A percentile compares a stretch with the other conserved stretches of the same genome.
Evolutionary conservation across 2,329 filamentous ascomycete species (phyloP).

Genomic region (Sclerotinia sclerotiorum): DNA sequence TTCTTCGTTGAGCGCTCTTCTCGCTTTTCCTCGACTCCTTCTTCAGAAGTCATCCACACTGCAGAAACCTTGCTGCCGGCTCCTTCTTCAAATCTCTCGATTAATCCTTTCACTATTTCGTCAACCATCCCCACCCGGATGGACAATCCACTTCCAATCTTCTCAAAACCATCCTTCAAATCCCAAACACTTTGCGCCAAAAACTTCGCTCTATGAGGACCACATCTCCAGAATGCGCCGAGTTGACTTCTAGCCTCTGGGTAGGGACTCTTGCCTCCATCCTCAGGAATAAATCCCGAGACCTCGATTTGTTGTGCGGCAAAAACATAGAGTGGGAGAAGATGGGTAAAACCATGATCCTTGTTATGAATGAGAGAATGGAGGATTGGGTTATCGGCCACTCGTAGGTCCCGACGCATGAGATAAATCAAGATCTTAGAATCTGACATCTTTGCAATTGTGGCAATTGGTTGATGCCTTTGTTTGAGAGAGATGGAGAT

Average conservation of each 20-base stretch:
- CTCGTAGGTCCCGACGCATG: slow-evolving; percentile 69
- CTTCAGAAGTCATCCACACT: slow-evolving; percentile 73
- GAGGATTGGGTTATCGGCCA: slow-evolving; percentile 73
- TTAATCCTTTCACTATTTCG: slow-evolving; percentile 59
- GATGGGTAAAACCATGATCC: slow-evolving; percentile 61
- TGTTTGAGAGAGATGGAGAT: background rate
- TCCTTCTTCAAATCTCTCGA: slow-evolving; percentile 49
- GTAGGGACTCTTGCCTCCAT: slow-evolving; percentile 57
- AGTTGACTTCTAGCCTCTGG: slow-evolving; percentile 65
- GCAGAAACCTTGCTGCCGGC: slow-evolving; percentile 51
- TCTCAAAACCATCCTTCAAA: slow-evolving; percentile 61
- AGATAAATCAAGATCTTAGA: slow-evolving; percentile 66
- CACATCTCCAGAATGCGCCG: slow-evolving; percentile 70
- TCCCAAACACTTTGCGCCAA: slow-evolving; percentile 72
- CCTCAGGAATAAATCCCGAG: slow-evolving; percentile 64
- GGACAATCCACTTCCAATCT: slow-evolving; percentile 58
- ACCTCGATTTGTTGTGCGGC: slow-evolving; percentile 70
- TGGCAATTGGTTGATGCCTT: background rate
- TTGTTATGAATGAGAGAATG: slow-evolving; percentile 52
- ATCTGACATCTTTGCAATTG: slow-evolving; percentile 39
- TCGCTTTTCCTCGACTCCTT: slow-evolving; percentile 65
- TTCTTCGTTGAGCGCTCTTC: slow-evolving; percentile 60
- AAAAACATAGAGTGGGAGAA: slow-evolving; percentile 71
- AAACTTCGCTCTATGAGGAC: slow-evolving; percentile 70
- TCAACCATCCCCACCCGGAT: slow-evolving; percentile 62